Evolutionary conservation across 257 asterid genomes (phyloP).

Genomic region (Solanum corneliomulleri): DNA sequence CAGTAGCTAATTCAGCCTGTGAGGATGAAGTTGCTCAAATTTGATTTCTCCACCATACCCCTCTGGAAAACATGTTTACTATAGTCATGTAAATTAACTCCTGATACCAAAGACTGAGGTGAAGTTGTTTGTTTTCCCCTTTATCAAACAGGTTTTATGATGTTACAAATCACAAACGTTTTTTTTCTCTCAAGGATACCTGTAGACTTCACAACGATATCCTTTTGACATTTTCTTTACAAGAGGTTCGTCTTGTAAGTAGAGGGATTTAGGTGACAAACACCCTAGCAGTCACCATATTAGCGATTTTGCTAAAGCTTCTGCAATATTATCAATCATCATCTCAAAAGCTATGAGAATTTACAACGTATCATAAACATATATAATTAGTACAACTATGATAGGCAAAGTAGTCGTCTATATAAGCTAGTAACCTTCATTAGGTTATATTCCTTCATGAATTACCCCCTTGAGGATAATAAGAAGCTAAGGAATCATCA

Average conservation of each 20-base stretch:
- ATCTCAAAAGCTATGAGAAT: not conserved
- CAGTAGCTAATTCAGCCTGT: not conserved
- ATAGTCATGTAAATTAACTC: not conserved
- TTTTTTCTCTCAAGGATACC: too few species aligned
- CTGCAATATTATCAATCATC: not conserved
- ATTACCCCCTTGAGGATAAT: not conserved
- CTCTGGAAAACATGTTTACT: not conserved
- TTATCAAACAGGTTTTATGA: not conserved
- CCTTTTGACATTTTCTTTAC: not conserved
- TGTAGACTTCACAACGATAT: not conserved
- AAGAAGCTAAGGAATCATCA: too few species aligned
- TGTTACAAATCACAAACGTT: not conserved
- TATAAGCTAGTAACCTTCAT: not conserved
- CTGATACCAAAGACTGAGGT: not conserved
- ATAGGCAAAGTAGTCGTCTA: not conserved
- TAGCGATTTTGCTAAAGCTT: not conserved
- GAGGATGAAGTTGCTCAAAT: not conserved
- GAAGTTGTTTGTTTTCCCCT: not conserved
- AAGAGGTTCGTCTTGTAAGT: not conserved
- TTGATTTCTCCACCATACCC: not conserved
- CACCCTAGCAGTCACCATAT: not conserved
- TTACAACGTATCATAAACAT: not conserved
- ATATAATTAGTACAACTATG: not conserved
- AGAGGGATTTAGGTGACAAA: not conserved
- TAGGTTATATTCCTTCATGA: not conserved